Conservation (phyloP, 2,329 filamentous ascomycete species). For the Cytospora schulzeri region DNA sequence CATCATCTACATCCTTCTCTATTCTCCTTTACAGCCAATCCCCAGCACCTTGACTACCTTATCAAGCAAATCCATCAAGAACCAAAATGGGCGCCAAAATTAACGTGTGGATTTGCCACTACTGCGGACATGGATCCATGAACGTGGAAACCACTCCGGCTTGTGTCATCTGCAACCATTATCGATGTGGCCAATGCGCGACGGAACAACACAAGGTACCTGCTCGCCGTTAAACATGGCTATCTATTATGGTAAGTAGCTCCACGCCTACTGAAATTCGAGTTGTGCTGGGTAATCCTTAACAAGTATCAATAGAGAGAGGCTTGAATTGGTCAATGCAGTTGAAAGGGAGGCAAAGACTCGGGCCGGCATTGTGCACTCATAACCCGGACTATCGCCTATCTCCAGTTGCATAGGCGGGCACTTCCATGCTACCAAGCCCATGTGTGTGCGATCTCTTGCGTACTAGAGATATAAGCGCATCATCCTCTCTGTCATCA, state of each 20-base stretch:
- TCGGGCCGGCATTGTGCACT: neutral
- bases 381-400: neutral
- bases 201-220: slow-evolving; percentile 1
- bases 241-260: neutral
- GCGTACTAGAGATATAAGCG: neutral
- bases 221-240: neutral
- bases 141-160: neutral
- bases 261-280: neutral
- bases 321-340: neutral
- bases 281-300: neutral
- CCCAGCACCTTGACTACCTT: neutral
- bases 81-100: neutral
- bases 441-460: neutral
- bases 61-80: neutral
- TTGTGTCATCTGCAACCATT: slow-evolving; percentile 4
- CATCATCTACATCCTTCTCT: too few relatives aligned
- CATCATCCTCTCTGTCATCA: neutral
- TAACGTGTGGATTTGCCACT: slow-evolving; percentile 4
- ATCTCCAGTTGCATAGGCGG: neutral
- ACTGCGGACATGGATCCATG: slow-evolving; percentile 4
- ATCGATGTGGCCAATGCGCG: neutral
- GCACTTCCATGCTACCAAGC: neutral
- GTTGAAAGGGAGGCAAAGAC: neutral
- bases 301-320: neutral
- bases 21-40: neutral